Percentiles rank a stretch among this genome's conserved stretches.
phyloP scores from a whole-genome alignment of 495 filamentous ascomycete genomes.

The Trichoderma virens region DNA sequence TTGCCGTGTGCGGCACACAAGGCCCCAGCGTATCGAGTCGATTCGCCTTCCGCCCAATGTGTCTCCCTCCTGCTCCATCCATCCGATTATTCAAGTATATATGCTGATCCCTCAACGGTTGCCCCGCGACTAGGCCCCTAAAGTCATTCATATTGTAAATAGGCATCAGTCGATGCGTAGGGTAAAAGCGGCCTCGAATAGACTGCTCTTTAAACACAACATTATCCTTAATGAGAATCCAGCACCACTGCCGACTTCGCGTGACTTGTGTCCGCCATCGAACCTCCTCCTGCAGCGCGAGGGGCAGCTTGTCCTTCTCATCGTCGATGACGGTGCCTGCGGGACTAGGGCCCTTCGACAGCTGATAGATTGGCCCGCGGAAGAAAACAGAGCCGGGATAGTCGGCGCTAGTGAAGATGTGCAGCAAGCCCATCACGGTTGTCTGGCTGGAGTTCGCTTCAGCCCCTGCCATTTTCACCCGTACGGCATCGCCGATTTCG shows the following conservation, averaged over 20 bases:
- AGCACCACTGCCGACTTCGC: neutral
- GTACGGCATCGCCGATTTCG: conserved; percentile 12
- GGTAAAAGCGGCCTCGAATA: conserved; percentile 12
- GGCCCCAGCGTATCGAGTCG: conserved; percentile 11
- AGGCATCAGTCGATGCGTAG: conserved; percentile 13
- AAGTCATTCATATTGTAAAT: conserved; percentile 5
- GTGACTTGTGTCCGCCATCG: conserved; percentile 5
- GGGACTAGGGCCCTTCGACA: neutral
- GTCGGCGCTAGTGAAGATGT: conserved; percentile 3
- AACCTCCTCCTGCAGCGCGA: conserved; percentile 10
- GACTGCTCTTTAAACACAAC: conserved; percentile 7
- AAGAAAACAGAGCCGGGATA: conserved; percentile 10
- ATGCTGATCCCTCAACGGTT: conserved; percentile 1
- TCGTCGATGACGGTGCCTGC: neutral
- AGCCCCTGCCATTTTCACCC: neutral
- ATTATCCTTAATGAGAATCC: conserved; percentile 6
- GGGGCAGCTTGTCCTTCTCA: conserved; percentile 4
- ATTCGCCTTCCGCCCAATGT: conserved; percentile 10
- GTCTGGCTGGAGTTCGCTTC: neutral
- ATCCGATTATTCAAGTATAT: conserved; percentile 12
- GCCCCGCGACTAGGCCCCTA: neutral
- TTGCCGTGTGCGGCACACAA: neutral
- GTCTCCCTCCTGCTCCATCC: conserved; percentile 6
- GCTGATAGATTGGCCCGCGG: conserved; percentile 9
- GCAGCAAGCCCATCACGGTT: conserved; percentile 2